Percentiles rank a stretch among this genome's conserved stretches.
phyloP scores from a whole-genome alignment of 805 yeast genomes.

The Yarrowia alimentaria region DNA sequence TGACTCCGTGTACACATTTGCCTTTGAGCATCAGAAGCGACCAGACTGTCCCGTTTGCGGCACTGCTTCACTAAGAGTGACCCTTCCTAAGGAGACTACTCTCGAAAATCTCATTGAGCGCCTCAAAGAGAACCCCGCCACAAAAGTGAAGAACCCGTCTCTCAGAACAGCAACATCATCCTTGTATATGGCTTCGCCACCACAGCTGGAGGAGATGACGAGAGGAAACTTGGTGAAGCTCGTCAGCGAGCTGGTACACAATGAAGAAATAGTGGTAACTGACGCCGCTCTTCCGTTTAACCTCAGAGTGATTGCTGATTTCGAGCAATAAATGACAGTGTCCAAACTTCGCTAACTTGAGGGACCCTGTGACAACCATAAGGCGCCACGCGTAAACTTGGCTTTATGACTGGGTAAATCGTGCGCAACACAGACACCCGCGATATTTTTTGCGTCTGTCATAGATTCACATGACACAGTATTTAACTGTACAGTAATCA shows the following conservation, averaged over 20 bases:
- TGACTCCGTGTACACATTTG: conserved; percentile 70
- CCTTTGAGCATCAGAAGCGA: conserved; percentile 61
- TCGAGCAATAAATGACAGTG: conserved; percentile 14
- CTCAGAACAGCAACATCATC: conserved; percentile 44
- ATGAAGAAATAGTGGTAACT: conserved; percentile 54
- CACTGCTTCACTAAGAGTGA: conserved; percentile 33
- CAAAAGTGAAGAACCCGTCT: conserved; percentile 46
- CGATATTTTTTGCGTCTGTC: too few relatives aligned
- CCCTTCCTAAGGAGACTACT: conserved; percentile 34
- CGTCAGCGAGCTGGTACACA: conserved; percentile 44
- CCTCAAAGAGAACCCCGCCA: conserved; percentile 38
- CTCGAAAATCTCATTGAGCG: conserved; percentile 47
- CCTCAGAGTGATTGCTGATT: conserved; percentile 34
- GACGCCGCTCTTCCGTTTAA: conserved; percentile 54
- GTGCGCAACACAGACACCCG: too few relatives aligned
- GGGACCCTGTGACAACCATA: too few relatives aligned
- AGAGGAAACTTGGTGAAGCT: conserved; percentile 44
- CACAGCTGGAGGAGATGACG: conserved; percentile 47
- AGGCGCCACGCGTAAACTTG: too few relatives aligned
- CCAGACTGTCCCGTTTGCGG: conserved; percentile 80
- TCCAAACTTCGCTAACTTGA: too few relatives aligned
- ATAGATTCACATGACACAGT: too few relatives aligned
- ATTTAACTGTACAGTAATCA: too few relatives aligned
- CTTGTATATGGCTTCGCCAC: conserved; percentile 51
- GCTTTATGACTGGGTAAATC: too few relatives aligned